Base-by-base conservation (phyloP, 2,329 filamentous ascomycete species). In the Microdochium trichocladiopsis region DNA sequence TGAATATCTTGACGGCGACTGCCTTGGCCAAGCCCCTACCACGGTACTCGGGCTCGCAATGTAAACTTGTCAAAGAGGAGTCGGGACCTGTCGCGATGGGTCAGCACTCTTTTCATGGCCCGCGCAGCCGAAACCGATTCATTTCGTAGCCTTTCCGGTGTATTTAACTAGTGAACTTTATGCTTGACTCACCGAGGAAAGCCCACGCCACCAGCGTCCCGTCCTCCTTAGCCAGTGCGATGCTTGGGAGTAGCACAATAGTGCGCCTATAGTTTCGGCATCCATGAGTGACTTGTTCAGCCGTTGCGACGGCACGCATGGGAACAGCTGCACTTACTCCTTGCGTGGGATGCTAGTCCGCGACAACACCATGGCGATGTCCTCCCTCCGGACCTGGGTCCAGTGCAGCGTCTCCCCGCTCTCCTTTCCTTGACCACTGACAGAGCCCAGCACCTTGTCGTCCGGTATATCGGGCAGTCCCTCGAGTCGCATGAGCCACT, bases 21-120 rank as follows among this genome's bases (percentile, higher is more conserved):
- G 73, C 71, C 63, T 84, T 87, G 2, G 84, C 86, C 25, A 89
- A 67, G 0, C 86, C 86, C 43, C 69, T 73, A 0, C 83, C 78
- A 25, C 86, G 77, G 57, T 80, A 86, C 1, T 71, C 61, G 43
- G 77, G 72, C 72, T 86, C 83, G 51, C 79, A 82, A 62, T 86
- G 80, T 33, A 87, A 65, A 25, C 77, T 79, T 11, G 75, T 78
- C 16, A 87, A 63, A n/a, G 79, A 82, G 1, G 77, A 83, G 60
- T 88, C 84, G 2, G 78, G 69, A 0, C 81, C 83, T 67, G 57
- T 25, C 52, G 43, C 25, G 11, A 64, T 31, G 8, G 11, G 57
- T 58, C 25, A 45, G 41, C 41, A 21, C 33, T 37, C 14, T 37
- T 9, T 6, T 37, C 33, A 16, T 16, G 4, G 5, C 33, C 33